Conservation (phyloP, 169 alveolate species). For the Neospora caninum region DNA sequence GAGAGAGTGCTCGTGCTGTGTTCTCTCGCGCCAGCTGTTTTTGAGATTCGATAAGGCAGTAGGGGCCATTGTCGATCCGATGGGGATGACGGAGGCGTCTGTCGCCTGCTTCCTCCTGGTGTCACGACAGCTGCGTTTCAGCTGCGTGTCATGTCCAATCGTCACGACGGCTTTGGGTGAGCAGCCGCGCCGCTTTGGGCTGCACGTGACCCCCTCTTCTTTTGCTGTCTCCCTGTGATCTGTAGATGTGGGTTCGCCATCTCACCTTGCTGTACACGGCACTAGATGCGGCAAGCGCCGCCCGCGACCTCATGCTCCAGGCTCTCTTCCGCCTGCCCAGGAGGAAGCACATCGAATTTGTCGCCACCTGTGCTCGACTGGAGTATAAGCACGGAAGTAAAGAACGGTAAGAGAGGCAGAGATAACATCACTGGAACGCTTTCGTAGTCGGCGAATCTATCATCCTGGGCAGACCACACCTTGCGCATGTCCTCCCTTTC, state of each 20-base stretch:
- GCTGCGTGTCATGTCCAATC: too few species aligned
- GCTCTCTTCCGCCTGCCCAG: constrained; percentile 64
- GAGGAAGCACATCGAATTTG: constrained; percentile 69
- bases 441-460: not conserved
- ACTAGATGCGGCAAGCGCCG: constrained; percentile 53
- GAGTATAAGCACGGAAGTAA: constrained; percentile 64
- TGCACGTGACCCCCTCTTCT: too few species aligned
- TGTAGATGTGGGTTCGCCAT: constrained; percentile 72
- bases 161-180: too few species aligned
- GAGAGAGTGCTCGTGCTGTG: too few species aligned
- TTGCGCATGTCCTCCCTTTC: not conserved
- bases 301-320: constrained; percentile 59
- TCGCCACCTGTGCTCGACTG: constrained; percentile 61
- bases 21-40: too few species aligned
- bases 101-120: too few species aligned
- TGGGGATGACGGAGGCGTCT: too few species aligned
- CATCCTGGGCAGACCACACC: not conserved
- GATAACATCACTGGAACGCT: not conserved
- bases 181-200: too few species aligned
- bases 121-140: too few species aligned
- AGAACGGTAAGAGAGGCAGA: constrained; percentile 39
- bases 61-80: too few species aligned
- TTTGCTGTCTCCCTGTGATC: not conserved
- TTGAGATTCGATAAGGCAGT: too few species aligned
- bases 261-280: constrained; percentile 55